Conservation (phyloP, 768 basidiomycete species). For the Mycena maculata region DNA sequence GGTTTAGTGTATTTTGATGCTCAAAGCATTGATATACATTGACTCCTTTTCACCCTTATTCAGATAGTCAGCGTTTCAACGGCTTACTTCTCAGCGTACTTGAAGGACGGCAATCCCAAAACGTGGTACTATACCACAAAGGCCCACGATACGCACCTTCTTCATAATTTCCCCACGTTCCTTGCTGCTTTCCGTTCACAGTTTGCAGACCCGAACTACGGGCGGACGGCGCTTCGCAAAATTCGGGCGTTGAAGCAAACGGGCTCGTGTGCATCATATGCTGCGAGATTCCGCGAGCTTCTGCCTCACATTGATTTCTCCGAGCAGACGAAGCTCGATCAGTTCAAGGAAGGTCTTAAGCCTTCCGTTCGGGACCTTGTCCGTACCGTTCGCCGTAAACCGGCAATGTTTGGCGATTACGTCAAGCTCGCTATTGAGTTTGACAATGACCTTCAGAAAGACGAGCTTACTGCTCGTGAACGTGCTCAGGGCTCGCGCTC, state of each 20-base stretch:
- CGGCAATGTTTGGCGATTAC: conserved; percentile 4
- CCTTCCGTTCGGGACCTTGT: neutral
- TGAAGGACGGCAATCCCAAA: conserved; percentile 26
- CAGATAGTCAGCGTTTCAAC: too few relatives aligned
- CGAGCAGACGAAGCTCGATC: conserved; percentile 5
- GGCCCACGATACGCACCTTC: conserved; percentile 8
- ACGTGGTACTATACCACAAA: conserved; percentile 14
- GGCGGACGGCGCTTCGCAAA: conserved; percentile 13
- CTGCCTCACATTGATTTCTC: conserved; percentile 32
- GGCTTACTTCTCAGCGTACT: conserved; percentile 29
- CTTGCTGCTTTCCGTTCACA: conserved; percentile 24
- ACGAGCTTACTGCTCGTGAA: neutral
- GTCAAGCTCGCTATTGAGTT: conserved; percentile 6
- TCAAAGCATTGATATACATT: too few relatives aligned
- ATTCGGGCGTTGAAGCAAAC: conserved; percentile 18
- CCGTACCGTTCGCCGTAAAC: neutral
- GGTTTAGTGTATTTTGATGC: too few relatives aligned
- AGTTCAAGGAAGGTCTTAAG: conserved; percentile 13
- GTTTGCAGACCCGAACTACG: conserved; percentile 30
- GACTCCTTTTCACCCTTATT: too few relatives aligned
- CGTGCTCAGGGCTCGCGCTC: neutral
- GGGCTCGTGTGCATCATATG: conserved; percentile 33
- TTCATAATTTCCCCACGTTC: conserved; percentile 20
- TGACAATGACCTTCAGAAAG: conserved; percentile 13
- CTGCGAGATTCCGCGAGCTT: conserved; percentile 31